Evolutionary conservation across 768 basidiomycete species (phyloP), one percentile per base, ranked within the genome.

Genomic region (Mycena indigotica): DNA sequence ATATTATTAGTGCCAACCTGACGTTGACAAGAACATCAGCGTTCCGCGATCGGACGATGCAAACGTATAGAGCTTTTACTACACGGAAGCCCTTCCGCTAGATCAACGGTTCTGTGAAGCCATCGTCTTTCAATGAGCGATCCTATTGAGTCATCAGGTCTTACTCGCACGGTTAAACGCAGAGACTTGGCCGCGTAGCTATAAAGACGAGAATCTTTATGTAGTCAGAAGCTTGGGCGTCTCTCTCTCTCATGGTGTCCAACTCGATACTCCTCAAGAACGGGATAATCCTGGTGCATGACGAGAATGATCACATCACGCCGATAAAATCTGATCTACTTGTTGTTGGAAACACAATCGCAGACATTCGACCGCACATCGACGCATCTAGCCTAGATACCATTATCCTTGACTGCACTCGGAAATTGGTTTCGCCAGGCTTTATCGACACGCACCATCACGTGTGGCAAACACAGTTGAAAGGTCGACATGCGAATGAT

Each of bases 361-460:
- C 32, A 8, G 25, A 57, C 10, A 57, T 61, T 29, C 52, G 29
- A 3, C 15, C 52, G 5, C 29, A 28, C 21, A 57, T 61, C 13
- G 32, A 51, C 21, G 26, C 56, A 16, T 32, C 51, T 3, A 25
- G 52, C 5, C 6, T 52, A 2, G 30, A 52, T 13, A 23, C 56
- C 10, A 8, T 39, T 10, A 30, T 28, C 29, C 26, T 61, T 1
- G 57, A 62, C 51, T 62, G 61, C 53, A 56, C 57, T 19, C 53
- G 54, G 5, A 58, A 58, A 38, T 51, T 58, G 13, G 5, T 62
- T 2, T 54, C 53, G 0, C 61, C 61, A 2, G 61, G 61, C 21
- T 62, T 62, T 23, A 28, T 62, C 16, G 61, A 62, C 38, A 62
- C 61, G 12, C 61, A 62, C 45, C 61, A 62, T 28, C 61, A 62